phyloP scores from a whole-genome alignment of 2,329 filamentous ascomycete species.

The Grosmannia clavigera region DNA sequence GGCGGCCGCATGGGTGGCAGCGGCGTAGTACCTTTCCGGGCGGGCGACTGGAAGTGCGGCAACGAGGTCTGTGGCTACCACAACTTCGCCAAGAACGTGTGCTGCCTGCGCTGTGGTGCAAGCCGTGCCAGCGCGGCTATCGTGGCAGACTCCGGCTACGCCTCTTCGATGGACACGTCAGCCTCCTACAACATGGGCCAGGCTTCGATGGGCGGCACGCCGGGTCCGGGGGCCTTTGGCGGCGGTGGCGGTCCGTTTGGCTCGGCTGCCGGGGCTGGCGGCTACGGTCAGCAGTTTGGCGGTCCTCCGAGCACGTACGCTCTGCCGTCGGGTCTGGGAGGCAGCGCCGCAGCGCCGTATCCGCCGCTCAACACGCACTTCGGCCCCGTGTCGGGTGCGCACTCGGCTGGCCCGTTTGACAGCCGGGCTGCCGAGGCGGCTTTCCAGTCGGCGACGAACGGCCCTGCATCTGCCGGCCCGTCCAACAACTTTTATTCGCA shows the following conservation, averaged over 20 bases:
- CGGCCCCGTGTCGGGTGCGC: slow-evolving; percentile 62
- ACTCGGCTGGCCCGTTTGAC: slow-evolving; percentile 79
- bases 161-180: slow-evolving; percentile 76
- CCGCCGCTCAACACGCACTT: slow-evolving; percentile 75
- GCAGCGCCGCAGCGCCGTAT: slow-evolving; percentile 65
- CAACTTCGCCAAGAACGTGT: slow-evolving; percentile 99
- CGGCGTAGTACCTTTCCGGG: slow-evolving; percentile 88
- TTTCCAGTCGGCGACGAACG: slow-evolving; percentile 80
- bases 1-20: slow-evolving; percentile 71
- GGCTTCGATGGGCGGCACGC: slow-evolving; percentile 73
- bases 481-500: slow-evolving; percentile 60
- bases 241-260: slow-evolving; percentile 57
- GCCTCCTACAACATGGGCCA: slow-evolving; percentile 77
- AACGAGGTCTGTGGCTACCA: slow-evolving; percentile 96
- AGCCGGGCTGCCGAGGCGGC: slow-evolving; percentile 88
- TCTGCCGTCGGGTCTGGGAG: slow-evolving; percentile 73
- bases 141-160: slow-evolving; percentile 85
- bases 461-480: slow-evolving; percentile 62
- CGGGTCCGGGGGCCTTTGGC: slow-evolving; percentile 59
- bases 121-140: slow-evolving; percentile 89
- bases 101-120: slow-evolving; percentile 89
- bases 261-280: slow-evolving; percentile 33
- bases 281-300: slow-evolving; percentile 70
- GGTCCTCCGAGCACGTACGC: slow-evolving; percentile 82
- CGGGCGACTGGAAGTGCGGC: slow-evolving; percentile 97